Percentiles rank a stretch among this genome's conserved stretches.
phyloP scores from a whole-genome alignment of 2,329 filamentous ascomycete genomes.

The Xylariales sp. region DNA sequence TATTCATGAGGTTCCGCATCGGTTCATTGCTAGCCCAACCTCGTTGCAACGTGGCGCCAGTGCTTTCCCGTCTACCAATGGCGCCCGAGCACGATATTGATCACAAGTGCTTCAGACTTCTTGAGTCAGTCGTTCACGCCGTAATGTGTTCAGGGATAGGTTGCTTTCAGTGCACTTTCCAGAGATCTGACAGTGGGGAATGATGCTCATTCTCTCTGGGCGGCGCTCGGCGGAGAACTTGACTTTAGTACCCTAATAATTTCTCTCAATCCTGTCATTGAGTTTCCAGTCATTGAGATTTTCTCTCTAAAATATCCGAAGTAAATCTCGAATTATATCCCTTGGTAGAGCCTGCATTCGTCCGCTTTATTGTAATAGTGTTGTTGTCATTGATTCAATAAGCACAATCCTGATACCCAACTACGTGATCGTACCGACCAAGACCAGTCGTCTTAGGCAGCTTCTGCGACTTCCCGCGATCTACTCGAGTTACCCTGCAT shows the following conservation, averaged over 20 bases:
- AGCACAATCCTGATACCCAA: slow-evolving; percentile 9
- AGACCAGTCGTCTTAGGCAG: slow-evolving; percentile 5
- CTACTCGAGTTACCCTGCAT: slow-evolving; percentile 9
- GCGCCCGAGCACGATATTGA: slow-evolving; percentile 12
- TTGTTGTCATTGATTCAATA: slow-evolving; percentile 4
- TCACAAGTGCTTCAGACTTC: slow-evolving; percentile 8
- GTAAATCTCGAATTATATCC: slow-evolving; percentile 13
- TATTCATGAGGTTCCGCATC: slow-evolving; percentile 1
- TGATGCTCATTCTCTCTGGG: too few species aligned
- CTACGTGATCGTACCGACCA: slow-evolving; percentile 7
- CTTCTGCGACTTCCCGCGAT: slow-evolving; percentile 8
- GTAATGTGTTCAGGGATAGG: neutral
- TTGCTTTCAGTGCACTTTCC: slow-evolving; percentile 2
- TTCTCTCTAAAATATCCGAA: slow-evolving; percentile 20
- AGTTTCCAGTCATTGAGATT: slow-evolving; percentile 7
- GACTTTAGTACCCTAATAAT: neutral
- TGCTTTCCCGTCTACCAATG: slow-evolving; percentile 10
- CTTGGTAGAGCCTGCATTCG: slow-evolving; percentile 18
- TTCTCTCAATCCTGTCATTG: slow-evolving; percentile 2
- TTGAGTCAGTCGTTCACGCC: slow-evolving; percentile 2
- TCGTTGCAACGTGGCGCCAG: slow-evolving; percentile 14
- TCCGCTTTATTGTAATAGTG: neutral
- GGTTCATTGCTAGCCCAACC: slow-evolving; percentile 10
- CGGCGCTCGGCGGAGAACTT: too few species aligned
- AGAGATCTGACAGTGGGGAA: slow-evolving; percentile 1